phyloP scores from a whole-genome alignment of 768 basidiomycete genomes.

The Pleurotus giganteus region DNA sequence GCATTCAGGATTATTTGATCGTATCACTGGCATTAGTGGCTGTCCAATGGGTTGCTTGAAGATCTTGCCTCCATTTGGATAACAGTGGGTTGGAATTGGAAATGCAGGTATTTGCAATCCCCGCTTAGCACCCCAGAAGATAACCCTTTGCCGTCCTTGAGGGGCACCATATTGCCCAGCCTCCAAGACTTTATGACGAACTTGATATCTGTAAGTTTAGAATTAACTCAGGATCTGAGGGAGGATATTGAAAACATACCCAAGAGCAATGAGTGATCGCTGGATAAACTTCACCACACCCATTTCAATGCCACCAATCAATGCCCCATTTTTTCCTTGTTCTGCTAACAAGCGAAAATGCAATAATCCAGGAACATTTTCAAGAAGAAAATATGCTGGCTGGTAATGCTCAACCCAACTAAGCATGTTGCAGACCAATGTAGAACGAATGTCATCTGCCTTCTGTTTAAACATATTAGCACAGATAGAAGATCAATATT shows the following conservation, averaged over 20 bases:
- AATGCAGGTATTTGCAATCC: constrained; percentile 58
- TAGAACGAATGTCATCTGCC: constrained; percentile 55
- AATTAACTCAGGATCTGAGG: neutral
- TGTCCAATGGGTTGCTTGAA: constrained; percentile 44
- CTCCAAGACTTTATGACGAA: constrained; percentile 61
- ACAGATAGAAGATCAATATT: neutral
- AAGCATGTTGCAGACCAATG: constrained; percentile 7
- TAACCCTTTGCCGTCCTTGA: constrained; percentile 63
- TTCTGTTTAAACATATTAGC: constrained; percentile 30
- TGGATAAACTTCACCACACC: constrained; percentile 69
- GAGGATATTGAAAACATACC: constrained; percentile 37
- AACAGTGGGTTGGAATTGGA: constrained; percentile 63
- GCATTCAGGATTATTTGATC: constrained; percentile 37
- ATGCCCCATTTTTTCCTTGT: constrained; percentile 21
- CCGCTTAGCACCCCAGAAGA: constrained; percentile 64
- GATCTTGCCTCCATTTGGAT: constrained; percentile 27
- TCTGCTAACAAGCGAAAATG: constrained; percentile 44
- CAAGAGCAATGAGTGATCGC: constrained; percentile 57
- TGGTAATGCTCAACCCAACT: constrained; percentile 55
- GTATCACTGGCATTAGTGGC: constrained; percentile 38
- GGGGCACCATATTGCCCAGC: constrained; percentile 73
- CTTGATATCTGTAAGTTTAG: constrained; percentile 54
- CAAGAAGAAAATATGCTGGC: constrained; percentile 63
- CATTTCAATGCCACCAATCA: constrained; percentile 40
- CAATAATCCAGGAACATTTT: constrained; percentile 70